Conservation (phyloP, 352 stramenopile species). For the Globisporangium cystogenes region DNA sequence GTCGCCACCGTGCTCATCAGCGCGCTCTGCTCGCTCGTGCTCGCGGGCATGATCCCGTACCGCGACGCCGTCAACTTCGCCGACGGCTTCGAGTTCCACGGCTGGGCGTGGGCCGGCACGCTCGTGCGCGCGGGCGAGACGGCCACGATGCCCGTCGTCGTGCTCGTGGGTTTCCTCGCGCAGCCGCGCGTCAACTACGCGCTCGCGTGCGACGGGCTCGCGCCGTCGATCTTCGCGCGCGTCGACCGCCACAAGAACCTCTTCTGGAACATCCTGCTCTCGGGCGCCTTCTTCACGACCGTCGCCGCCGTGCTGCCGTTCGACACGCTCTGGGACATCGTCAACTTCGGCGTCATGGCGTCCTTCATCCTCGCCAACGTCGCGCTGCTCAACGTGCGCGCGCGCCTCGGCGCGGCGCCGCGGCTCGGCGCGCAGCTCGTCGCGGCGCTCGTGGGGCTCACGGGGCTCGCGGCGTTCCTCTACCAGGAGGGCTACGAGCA, state of each 20-base stretch:
- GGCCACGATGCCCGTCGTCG: slow-evolving; percentile 92
- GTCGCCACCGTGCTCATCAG: slow-evolving; percentile 58
- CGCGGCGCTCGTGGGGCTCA: no score
- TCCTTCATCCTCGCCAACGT: slow-evolving; percentile 84
- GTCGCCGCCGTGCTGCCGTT: slow-evolving; percentile 77
- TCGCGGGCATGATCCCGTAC: slow-evolving; percentile 77
- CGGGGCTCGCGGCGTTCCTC: slow-evolving; percentile 35
- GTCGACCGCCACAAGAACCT: slow-evolving; percentile 73
- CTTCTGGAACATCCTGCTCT: slow-evolving; percentile 73
- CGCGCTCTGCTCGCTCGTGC: slow-evolving; percentile 73
- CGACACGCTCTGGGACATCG: slow-evolving; percentile 76
- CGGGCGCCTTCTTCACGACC: slow-evolving; percentile 56
- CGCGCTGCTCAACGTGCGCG: slow-evolving; percentile 56
- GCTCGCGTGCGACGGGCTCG: slow-evolving; percentile 90
- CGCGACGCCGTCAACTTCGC: slow-evolving; percentile 39
- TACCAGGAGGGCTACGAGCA: slow-evolving; percentile 57
- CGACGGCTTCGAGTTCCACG: slow-evolving; percentile 38
- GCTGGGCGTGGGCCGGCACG: slow-evolving; percentile 34
- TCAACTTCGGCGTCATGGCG: slow-evolving; percentile 82
- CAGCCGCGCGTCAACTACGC: slow-evolving; percentile 93
- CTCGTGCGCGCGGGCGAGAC: slow-evolving; percentile 57
- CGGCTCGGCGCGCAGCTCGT: no score
- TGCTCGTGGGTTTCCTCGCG: slow-evolving; percentile 92
- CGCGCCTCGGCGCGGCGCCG: slow-evolving; percentile 23
- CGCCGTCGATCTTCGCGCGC: slow-evolving; percentile 84